Base-by-base conservation (phyloP, 805 yeast genomes). In the Candida ulmi region DNA sequence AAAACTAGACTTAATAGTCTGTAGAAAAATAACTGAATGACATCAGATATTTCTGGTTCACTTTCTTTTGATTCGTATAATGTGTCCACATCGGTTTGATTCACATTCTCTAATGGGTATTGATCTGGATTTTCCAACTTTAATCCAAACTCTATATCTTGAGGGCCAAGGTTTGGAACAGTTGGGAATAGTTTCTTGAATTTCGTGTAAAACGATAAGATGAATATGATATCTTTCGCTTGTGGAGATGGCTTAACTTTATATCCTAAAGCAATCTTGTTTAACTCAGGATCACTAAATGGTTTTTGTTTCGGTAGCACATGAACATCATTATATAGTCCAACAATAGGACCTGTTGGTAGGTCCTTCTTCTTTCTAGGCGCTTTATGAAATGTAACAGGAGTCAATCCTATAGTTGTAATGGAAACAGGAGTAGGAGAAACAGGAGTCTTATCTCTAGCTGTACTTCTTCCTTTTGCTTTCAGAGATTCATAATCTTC, bases 141-240 rank as follows among this genome's bases (percentile, higher is more conserved):
- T 19, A 55, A 44, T 11, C 59, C 60, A 27, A 36, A 38, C 31
- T 51, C 55, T n/a, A 55, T 28, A 37, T 55, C 58, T 30, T 51
- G 58, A 9, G 57, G 55, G 1, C 52, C 52, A 24, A 55, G 28
- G 32, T 48, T 50, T 4, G 44, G 47, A 8, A 53, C 23, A 13
- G 41, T 48, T 2, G 17, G 16, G 28, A 55, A 53, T 9, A 41
- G 21, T 4, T 28, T 17, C 33, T 43, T 50, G 36, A 54, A 55
- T 40, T 49, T 52, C 17, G 46, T 33, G 18, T 44, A 35, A 17
- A 55, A 54, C 3, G 54, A 45, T 28, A 55, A 31, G 1, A 55
- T 45, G 2, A 17, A 8, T 30, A 53, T 30, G 11, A 55, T 46
- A 30, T 55, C 60, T 26, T 27, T 42, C 1, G 57, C 56, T 28